Conservation (phyloP, 805 yeast genomes). For the Pichia phayaonensis region DNA sequence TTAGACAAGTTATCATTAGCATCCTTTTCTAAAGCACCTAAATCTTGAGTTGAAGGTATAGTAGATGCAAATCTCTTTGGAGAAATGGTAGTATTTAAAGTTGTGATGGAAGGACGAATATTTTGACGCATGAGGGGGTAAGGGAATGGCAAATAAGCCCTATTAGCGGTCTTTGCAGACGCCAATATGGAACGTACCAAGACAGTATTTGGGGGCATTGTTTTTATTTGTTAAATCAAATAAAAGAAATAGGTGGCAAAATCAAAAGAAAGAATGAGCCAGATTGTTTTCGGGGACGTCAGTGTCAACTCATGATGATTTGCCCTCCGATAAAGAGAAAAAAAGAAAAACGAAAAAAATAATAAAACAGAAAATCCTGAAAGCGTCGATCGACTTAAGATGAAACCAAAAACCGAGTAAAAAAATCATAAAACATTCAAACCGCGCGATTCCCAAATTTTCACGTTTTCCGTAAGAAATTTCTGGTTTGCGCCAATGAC, state of each 20-base stretch:
- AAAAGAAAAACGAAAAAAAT: neutral
- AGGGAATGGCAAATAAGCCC: neutral
- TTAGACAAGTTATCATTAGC: constrained; percentile 73
- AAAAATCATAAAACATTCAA: too few relatives aligned
- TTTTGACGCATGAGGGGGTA: neutral
- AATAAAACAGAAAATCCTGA: too few relatives aligned
- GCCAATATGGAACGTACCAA: neutral
- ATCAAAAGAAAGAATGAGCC: neutral
- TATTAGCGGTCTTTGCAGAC: neutral
- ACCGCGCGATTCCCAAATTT: neutral
- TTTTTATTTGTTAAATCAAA: neutral
- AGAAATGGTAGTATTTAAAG: neutral
- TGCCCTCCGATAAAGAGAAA: neutral
- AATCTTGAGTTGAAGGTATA: constrained; percentile 23
- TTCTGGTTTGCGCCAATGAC: neutral
- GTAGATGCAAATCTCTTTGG: constrained; percentile 11
- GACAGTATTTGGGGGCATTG: neutral
- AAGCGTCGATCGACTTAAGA: neutral
- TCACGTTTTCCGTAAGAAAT: too few relatives aligned
- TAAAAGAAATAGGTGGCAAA: neutral
- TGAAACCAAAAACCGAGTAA: too few relatives aligned
- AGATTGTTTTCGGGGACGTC: neutral
- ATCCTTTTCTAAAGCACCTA: constrained; percentile 68
- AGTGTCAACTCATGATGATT: neutral
- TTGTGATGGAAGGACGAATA: neutral